phyloP scores from a whole-genome alignment of 129 eudicot genomes.

The Heracleum sosnowskyi region DNA sequence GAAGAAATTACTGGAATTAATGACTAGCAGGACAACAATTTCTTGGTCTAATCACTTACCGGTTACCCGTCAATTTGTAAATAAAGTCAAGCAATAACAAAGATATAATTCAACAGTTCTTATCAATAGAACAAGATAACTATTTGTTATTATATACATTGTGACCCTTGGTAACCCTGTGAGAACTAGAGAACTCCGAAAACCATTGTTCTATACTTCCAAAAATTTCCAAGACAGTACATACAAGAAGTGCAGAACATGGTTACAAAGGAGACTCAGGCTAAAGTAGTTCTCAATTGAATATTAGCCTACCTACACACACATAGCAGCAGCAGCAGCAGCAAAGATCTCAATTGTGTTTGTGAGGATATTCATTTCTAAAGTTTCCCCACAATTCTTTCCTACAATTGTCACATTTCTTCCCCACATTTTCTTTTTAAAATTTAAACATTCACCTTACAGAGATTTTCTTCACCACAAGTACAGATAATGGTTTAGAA shows the following conservation, averaged over 20 bases:
- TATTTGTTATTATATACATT: slow-evolving; percentile 13
- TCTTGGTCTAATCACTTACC: background rate
- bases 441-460: background rate
- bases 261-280: background rate
- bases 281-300: background rate
- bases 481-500: background rate
- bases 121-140: slow-evolving; percentile 9
- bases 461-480: background rate
- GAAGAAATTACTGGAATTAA: too few species aligned
- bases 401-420: background rate
- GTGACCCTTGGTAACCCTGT: background rate
- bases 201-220: background rate
- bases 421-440: background rate
- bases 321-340: too few species aligned
- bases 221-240: background rate
- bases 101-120: background rate
- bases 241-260: background rate
- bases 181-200: background rate
- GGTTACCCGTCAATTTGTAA: background rate
- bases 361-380: background rate
- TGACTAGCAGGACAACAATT: background rate
- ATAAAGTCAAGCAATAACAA: background rate
- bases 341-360: background rate
- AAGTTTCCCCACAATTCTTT: background rate
- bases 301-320: background rate